Evolutionary conservation across 768 basidiomycete genomes (phyloP).

Genomic region (Nidula microcarpa): DNA sequence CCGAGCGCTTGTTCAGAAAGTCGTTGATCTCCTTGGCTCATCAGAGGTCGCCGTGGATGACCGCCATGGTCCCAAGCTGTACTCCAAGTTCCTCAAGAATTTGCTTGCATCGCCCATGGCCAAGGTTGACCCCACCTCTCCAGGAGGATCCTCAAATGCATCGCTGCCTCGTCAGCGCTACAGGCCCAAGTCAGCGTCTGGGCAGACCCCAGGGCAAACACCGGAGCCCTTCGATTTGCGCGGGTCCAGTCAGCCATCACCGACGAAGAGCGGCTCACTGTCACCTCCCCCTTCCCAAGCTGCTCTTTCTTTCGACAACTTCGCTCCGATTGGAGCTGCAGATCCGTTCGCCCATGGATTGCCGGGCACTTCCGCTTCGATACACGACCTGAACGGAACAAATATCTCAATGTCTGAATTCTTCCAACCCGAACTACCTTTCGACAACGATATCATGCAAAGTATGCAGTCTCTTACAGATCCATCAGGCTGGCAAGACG

Average conservation of each 20-base stretch:
- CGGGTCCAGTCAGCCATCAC: constrained; percentile 23
- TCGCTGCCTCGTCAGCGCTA: constrained; percentile 10
- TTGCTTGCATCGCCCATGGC: constrained; percentile 61
- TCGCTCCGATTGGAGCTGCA: constrained; percentile 36
- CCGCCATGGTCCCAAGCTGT: constrained; percentile 76
- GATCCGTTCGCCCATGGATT: constrained; percentile 36
- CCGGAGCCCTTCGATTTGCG: constrained; percentile 20
- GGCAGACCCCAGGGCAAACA: constrained; percentile 3
- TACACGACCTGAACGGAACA: constrained; percentile 8
- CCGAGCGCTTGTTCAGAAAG: constrained; percentile 56
- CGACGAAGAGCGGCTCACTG: constrained; percentile 39
- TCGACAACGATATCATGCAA: constrained; percentile 58
- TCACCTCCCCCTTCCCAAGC: constrained; percentile 44
- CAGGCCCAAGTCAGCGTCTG: constrained; percentile 10
- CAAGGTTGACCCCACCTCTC: constrained; percentile 23
- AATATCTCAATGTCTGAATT: constrained; percentile 33
- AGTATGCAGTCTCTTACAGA: constrained; percentile 58
- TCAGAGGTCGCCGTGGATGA: constrained; percentile 77
- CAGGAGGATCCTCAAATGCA: constrained; percentile 10
- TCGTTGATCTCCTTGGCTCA: constrained; percentile 64
- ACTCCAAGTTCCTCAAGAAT: constrained; percentile 74
- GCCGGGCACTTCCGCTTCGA: constrained; percentile 7
- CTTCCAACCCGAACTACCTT: constrained; percentile 52
- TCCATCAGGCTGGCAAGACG: constrained; percentile 51
- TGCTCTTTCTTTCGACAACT: constrained; percentile 44